These are phyloP conservation scores for Silene conica DNA, from an alignment of 148 eudicot genomes.

Conservation along the genomic window DNA sequence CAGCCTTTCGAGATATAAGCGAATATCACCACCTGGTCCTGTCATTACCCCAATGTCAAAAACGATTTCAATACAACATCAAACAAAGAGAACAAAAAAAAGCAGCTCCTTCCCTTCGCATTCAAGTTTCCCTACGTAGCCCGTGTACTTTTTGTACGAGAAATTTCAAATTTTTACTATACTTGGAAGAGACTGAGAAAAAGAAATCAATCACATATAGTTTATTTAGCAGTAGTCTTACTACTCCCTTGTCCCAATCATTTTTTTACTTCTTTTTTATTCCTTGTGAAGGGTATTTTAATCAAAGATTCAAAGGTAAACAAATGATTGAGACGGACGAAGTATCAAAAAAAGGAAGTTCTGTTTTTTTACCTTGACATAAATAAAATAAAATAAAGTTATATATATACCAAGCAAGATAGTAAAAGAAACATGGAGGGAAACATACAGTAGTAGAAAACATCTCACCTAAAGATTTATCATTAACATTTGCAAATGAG, in stretches of 20 bases:
- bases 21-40: slow-evolving; percentile 63
- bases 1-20: slow-evolving; percentile 56
- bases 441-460: background rate
- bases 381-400: background rate
- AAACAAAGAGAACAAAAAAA: background rate
- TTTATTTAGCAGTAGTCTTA: background rate
- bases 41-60: slow-evolving; percentile 15
- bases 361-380: no score
- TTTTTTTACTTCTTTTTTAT: no score
- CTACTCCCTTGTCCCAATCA: no score
- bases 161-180: no score
- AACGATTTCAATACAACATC: background rate
- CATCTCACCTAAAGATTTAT: slow-evolving; percentile 63
- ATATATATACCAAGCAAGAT: background rate
- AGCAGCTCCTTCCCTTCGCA: background rate
- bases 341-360: no score
- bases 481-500: slow-evolving; percentile 30
- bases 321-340: background rate
- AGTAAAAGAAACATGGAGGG: background rate
- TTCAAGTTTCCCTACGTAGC: background rate
- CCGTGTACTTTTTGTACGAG: no score
- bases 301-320: no score
- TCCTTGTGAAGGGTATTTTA: no score
- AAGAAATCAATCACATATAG: background rate
- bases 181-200: background rate